Evolutionary conservation across 352 stramenopile genomes (phyloP), one percentile per base, ranked within the genome.

Genomic region (Phytophthora fragariaefolia): DNA sequence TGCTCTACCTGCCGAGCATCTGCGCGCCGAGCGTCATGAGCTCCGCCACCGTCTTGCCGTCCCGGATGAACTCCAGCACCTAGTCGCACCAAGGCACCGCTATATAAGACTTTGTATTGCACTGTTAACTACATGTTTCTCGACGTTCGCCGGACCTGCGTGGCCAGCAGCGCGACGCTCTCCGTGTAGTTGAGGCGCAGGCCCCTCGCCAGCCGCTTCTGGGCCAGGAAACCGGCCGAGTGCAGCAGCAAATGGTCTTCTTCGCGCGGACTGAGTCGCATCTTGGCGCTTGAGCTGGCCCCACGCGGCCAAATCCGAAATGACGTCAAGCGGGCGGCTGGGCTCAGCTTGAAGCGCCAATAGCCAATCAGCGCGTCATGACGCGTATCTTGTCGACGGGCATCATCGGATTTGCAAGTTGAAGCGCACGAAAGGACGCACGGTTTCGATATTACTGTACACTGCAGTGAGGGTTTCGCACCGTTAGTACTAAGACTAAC

Each of bases 51-150:
- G 77, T 80, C 49, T 84, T 79, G 27, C 97, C 97, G 66, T 98
- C 95, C 15, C 97, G 91, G 54, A 98, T 97, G 34, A 98, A 87
- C 82, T 99, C 96, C 60, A 99, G 95, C 66, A 98, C 88, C 79
- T 98, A n/a, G n/a, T n/a, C n/a, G n/a, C n/a, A n/a, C n/a, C n/a
- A n/a, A n/a, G n/a, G n/a, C n/a, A n/a, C n/a, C n/a, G n/a, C n/a
- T n/a, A n/a, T n/a, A n/a, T n/a, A n/a, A n/a, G n/a, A n/a, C n/a
- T n/a, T n/a, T n/a, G n/a, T n/a, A n/a, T n/a, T n/a, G n/a, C n/a
- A n/a, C n/a, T n/a, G n/a, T n/a, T n/a, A 47, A 17, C 34, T 18
- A 42, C n/a, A 20, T 5, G 17, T 24, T 7, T 12, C 17, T 24
- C 1, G 38, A 13, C 23, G 13, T 8, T 12, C 18, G 18, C 18